These are phyloP conservation scores for Alternaria arbusti DNA, from an alignment of 2,329 filamentous ascomycete genomes.

Conservation along the genomic window DNA sequence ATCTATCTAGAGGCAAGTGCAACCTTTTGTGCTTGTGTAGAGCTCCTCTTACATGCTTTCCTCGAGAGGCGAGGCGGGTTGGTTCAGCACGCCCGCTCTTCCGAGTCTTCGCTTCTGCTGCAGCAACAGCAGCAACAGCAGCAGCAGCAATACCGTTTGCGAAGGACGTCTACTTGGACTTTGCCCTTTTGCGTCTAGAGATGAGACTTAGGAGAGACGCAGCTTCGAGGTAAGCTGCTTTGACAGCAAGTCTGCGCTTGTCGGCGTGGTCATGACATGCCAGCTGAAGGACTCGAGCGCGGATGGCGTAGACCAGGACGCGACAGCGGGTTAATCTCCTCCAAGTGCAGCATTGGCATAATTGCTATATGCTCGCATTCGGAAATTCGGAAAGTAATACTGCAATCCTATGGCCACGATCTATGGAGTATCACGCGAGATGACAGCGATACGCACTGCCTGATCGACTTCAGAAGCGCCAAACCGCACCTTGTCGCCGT, in stretches of 20 bases:
- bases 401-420: not conserved
- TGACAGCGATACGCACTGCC: not conserved
- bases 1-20: not conserved
- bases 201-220: too few species aligned
- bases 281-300: not conserved
- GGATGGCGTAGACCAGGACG: not conserved
- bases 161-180: not conserved
- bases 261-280: not conserved
- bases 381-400: not conserved
- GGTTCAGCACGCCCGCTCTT: not conserved
- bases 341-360: not conserved
- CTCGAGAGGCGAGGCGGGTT: not conserved
- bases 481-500: rapidly evolving
- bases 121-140: too few species aligned
- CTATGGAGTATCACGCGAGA: not conserved
- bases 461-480: not conserved
- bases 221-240: not conserved
- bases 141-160: not conserved
- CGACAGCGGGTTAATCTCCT: not conserved
- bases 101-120: not conserved
- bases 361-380: not conserved
- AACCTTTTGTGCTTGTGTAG: not conserved
- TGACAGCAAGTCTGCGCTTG: not conserved
- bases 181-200: not conserved
- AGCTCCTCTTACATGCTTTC: not conserved